Evolutionary conservation across 768 basidiomycete species (phyloP).

Genomic region (Rhizopogon vesiculosus): DNA sequence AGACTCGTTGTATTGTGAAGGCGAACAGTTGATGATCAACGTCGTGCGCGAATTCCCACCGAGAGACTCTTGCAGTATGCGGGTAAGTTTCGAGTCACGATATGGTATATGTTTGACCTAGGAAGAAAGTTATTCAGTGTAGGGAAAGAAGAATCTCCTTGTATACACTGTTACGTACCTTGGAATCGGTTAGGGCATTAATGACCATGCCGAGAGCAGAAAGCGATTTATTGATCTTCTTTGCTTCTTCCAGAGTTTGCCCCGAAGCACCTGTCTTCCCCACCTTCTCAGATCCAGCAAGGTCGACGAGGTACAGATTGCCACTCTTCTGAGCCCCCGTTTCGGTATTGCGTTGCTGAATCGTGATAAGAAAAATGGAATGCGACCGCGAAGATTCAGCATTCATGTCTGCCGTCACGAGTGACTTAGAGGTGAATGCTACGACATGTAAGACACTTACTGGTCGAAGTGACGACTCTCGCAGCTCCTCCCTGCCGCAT

Average conservation of each 20-base stretch:
- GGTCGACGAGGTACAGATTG: conserved; percentile 94
- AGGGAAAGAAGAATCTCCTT: not conserved
- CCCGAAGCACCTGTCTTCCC: conserved; percentile 99
- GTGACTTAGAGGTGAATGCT: conserved; percentile 3
- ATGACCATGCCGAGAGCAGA: conserved; percentile 99
- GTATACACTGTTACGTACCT: conserved; percentile 46
- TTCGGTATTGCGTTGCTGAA: conserved; percentile 95
- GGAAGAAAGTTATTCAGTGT: conserved; percentile 6
- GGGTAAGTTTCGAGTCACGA: conserved; percentile 97
- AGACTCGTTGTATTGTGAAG: conserved; percentile 93
- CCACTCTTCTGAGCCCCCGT: conserved; percentile 95
- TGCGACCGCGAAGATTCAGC: conserved; percentile 98
- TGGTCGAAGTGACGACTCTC: conserved; percentile 90
- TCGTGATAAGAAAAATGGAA: conserved; percentile 97
- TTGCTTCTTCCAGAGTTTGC: conserved; percentile 97
- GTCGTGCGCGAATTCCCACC: conserved; percentile 95
- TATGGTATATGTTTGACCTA: conserved; percentile 97
- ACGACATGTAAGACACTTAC: conserved; percentile 44
- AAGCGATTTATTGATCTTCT: conserved; percentile 99
- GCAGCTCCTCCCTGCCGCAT: conserved; percentile 95
- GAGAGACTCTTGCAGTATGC: conserved; percentile 97
- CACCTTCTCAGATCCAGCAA: conserved; percentile 98
- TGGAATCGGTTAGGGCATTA: conserved; percentile 93
- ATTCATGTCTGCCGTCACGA: conserved; percentile 80
- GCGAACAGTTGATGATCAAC: conserved; percentile 99